Evolutionary conservation across 2,329 filamentous ascomycete species (phyloP).

Genomic region (Sporothrix sp.): DNA sequence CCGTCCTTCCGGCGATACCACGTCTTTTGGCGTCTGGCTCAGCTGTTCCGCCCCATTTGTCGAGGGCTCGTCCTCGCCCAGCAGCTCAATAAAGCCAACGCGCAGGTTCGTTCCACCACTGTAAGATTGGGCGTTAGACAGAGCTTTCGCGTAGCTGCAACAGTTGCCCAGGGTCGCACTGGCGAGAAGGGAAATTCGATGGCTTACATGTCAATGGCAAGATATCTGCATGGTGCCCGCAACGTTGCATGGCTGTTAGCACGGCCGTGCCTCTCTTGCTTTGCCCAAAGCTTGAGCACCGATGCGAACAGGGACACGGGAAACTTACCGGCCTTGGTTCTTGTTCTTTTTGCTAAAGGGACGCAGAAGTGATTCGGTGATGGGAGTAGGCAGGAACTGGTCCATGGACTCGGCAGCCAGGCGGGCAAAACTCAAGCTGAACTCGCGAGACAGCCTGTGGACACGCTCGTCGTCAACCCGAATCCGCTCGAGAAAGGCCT

Average conservation of each 20-base stretch:
- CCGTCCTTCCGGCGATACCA: neutral
- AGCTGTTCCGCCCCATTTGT: neutral
- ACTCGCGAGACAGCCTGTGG: constrained; percentile 36
- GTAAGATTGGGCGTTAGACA: constrained; percentile 19
- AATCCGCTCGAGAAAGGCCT: constrained; percentile 43
- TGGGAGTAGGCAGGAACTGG: constrained; percentile 53
- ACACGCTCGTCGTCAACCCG: constrained; percentile 37
- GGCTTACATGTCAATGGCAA: constrained; percentile 56
- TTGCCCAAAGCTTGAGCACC: neutral
- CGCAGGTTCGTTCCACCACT: constrained; percentile 61
- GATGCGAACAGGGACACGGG: neutral
- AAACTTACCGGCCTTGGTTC: constrained; percentile 38
- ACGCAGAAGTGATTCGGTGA: constrained; percentile 48
- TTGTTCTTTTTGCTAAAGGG: constrained; percentile 31
- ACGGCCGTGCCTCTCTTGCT: neutral
- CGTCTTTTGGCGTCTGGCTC: constrained; percentile 15
- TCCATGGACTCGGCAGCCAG: constrained; percentile 43
- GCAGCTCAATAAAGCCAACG: constrained; percentile 56
- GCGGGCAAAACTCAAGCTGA: constrained; percentile 37
- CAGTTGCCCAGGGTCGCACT: neutral
- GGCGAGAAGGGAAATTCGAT: neutral
- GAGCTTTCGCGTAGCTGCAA: neutral
- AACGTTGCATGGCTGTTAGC: constrained; percentile 15
- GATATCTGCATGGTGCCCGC: constrained; percentile 34
- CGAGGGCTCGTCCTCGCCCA: constrained; percentile 25